Base-by-base conservation (phyloP, 768 basidiomycete genomes). In the Serendipita sp. region DNA sequence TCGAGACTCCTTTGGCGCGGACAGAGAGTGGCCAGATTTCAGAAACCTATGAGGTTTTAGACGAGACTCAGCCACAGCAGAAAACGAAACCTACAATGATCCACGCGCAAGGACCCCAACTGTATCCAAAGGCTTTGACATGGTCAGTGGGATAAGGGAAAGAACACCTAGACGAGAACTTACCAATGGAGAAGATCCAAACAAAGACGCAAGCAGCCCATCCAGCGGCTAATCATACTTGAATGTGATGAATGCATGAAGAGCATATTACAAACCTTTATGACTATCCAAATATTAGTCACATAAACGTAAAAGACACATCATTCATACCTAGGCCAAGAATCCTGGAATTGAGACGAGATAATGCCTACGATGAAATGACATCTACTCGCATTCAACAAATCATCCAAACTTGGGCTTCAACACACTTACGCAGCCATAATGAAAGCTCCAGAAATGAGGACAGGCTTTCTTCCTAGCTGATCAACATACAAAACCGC, bases 401-500 rank as follows among this genome's bases (percentile, higher is more conserved):
- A 37, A 27, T 27, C 18, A 5, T 6, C 13, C 23, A 31, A 29
- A 23, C 52, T 18, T 55, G 55, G 27, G 40, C 36, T 46, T 29
- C 23, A 23, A 23, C 23, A 31, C 11, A 23, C 75, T 67, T 69
- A 85, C 78, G 71, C 75, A 45, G 81, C 86, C 86, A 87, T 88
- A 45, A 84, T 68, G 73, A 88, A 83, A 3, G 85, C 86, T 5
- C 86, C 86, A n/a, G 83, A 85, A 27, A 86, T 73, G 64, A 87
- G 71, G 46, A 87, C 83, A 4, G 87, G 87, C 72, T 83, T 86
- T 40, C 88, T 81, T 23, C 87, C 88, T 29, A 83, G 69, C 66
- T 86, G 81, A 73, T 90, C 88, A 36, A 91, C 80, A 77, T 83
- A 89, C n/a, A 90, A 76, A 18, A 89, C 87, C 2, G 88, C 86